These are phyloP conservation scores for Rutstroemia sydowiana DNA, from an alignment of 2,329 filamentous ascomycete genomes.

Conservation along the genomic window DNA sequence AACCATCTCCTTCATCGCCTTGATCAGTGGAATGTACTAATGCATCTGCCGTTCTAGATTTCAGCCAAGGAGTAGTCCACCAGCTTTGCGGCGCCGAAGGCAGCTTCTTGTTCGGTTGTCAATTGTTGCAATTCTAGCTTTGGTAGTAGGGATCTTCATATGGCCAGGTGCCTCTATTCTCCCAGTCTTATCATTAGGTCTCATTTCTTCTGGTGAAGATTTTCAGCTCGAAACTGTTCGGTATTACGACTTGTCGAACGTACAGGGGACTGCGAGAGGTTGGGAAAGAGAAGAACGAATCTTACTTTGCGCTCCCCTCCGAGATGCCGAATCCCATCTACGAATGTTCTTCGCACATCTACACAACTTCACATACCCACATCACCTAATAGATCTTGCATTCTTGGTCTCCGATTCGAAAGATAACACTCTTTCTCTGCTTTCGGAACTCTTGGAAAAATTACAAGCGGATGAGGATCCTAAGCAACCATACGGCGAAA, in stretches of 20 bases:
- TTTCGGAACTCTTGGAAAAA: constrained; percentile 67
- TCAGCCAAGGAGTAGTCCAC: constrained; percentile 70
- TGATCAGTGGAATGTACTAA: constrained; percentile 1
- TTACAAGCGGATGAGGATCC: constrained; percentile 76
- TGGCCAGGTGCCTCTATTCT: constrained; percentile 59
- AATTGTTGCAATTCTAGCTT: constrained; percentile 47
- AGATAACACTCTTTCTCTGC: constrained; percentile 72
- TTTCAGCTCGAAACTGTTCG: constrained; percentile 88
- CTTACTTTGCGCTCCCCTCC: constrained; percentile 84
- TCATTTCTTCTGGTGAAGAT: constrained; percentile 59
- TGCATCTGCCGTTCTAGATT: constrained; percentile 49
- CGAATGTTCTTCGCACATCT: constrained; percentile 99
- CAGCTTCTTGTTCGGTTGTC: constrained; percentile 64
- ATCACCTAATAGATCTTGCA: constrained; percentile 90
- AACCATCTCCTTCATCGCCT: neutral
- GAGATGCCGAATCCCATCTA: constrained; percentile 86
- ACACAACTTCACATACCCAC: constrained; percentile 92
- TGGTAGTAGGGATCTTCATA: constrained; percentile 67
- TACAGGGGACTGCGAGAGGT: constrained; percentile 82
- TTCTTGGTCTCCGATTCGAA: constrained; percentile 98
- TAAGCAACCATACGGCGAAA: constrained; percentile 83
- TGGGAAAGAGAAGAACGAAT: constrained; percentile 97
- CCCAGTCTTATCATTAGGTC: constrained; percentile 60
- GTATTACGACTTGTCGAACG: constrained; percentile 91
- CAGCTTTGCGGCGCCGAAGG: constrained; percentile 63